phyloP scores from a whole-genome alignment of 352 stramenopile genomes.

The Phytophthora litchii region DNA sequence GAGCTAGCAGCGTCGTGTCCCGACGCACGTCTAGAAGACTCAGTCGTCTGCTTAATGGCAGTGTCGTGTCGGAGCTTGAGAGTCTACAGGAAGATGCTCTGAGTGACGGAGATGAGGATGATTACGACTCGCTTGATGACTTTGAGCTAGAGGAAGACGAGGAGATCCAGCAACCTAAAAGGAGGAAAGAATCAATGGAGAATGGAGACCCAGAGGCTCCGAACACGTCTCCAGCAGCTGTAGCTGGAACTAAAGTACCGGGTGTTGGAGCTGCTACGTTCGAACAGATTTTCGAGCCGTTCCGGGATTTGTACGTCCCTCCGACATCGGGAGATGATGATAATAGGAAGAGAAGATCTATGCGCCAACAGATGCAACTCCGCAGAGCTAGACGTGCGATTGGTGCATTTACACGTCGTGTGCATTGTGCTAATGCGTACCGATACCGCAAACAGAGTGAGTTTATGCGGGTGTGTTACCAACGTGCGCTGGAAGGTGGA shows the following conservation, averaged over 20 bases:
- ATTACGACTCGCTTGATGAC: slow-evolving; percentile 38
- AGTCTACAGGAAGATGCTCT: slow-evolving; percentile 33
- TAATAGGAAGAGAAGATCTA: slow-evolving; percentile 8
- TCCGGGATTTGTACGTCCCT: slow-evolving; percentile 59
- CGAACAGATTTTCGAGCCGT: slow-evolving; percentile 61
- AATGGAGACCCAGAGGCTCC: slow-evolving; percentile 18
- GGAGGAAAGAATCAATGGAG: slow-evolving; percentile 24
- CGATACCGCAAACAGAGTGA: slow-evolving; percentile 65
- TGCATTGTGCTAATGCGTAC: slow-evolving; percentile 54
- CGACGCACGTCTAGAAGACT: slow-evolving; percentile 27
- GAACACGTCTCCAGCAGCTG: neutral
- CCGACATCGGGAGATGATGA: neutral
- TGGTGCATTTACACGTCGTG: slow-evolving; percentile 41
- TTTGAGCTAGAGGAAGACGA: slow-evolving; percentile 34
- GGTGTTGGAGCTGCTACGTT: slow-evolving; percentile 31
- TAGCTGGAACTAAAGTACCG: slow-evolving; percentile 10
- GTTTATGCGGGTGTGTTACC: slow-evolving; percentile 68
- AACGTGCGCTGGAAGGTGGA: slow-evolving; percentile 51
- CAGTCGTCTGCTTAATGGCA: slow-evolving; percentile 25
- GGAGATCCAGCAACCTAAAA: slow-evolving; percentile 15
- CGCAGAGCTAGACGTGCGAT: slow-evolving; percentile 39
- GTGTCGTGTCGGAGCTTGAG: slow-evolving; percentile 34
- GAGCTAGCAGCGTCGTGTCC: slow-evolving; percentile 34
- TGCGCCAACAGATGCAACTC: slow-evolving; percentile 19
- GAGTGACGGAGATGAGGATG: slow-evolving; percentile 40